phyloP scores from a whole-genome alignment of 306 rosid species.

The Prosopis cineraria region DNA sequence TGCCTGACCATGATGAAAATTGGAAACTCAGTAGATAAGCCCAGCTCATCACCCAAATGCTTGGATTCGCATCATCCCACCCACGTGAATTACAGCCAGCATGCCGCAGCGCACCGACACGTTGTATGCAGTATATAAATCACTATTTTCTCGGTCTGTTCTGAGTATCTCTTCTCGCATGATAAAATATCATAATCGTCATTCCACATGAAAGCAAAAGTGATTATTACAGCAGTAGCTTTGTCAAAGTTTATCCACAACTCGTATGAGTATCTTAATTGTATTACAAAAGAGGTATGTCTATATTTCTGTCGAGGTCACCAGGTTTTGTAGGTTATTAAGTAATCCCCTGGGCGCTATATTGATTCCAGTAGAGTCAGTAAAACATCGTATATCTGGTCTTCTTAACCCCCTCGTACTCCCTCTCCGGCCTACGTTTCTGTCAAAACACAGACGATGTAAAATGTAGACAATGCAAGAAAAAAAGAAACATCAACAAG shows the following conservation, averaged over 20 bases:
- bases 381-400: constrained; percentile 9
- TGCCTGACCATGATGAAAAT: not conserved
- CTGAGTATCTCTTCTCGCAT: not conserved
- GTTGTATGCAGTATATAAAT: not conserved
- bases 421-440: constrained; percentile 9
- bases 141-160: not conserved
- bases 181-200: not conserved
- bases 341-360: not conserved
- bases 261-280: not conserved
- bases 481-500: not conserved
- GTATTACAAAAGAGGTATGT: not conserved
- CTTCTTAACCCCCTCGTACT: no score
- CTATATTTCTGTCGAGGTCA: not conserved
- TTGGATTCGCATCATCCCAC: not conserved
- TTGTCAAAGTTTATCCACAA: not conserved
- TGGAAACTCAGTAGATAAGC: not conserved
- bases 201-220: not conserved
- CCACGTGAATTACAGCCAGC: not conserved
- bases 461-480: constrained; percentile 23
- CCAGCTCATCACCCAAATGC: not conserved
- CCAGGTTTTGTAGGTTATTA: not conserved
- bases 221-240: not conserved
- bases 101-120: not conserved
- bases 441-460: constrained; percentile 32
- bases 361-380: not conserved